These are phyloP conservation scores for Nephelium lappaceum DNA, from an alignment of 345 rosid genomes.

Conservation along the genomic window DNA sequence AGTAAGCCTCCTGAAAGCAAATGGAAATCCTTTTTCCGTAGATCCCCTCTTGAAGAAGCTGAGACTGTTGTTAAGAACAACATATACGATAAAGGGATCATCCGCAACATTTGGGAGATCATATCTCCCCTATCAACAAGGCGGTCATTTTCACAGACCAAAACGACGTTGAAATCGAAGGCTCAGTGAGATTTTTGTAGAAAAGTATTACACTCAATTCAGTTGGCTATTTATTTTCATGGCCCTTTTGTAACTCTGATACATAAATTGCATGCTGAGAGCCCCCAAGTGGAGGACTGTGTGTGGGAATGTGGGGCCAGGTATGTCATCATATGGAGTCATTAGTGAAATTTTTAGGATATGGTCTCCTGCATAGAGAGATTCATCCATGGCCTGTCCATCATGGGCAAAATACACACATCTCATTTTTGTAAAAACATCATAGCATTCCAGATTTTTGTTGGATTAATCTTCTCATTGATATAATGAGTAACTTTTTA, in stretches of 20 bases:
- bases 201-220: neutral
- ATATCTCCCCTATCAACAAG: constrained; percentile 65
- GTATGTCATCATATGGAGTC: neutral
- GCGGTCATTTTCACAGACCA: constrained; percentile 40
- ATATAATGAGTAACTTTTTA: neutral
- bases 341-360: neutral
- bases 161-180: constrained; percentile 52
- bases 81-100: constrained; percentile 61
- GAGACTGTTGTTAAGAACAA: constrained; percentile 50
- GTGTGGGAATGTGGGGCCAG: neutral
- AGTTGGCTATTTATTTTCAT: neutral
- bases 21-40: constrained; percentile 58
- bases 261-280: neutral
- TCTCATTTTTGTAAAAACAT: neutral
- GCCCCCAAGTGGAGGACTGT: too few relatives aligned
- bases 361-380: neutral
- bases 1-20: constrained; percentile 49
- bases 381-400: neutral
- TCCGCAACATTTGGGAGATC: constrained; percentile 61
- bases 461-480: neutral
- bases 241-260: neutral
- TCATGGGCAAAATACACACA: neutral
- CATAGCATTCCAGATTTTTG: neutral
- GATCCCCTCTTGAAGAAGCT: constrained; percentile 52
- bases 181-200: constrained; percentile 19